Evolutionary conservation across 306 rosid genomes (phyloP).

Genomic region (Sechiopsis laciniata): DNA sequence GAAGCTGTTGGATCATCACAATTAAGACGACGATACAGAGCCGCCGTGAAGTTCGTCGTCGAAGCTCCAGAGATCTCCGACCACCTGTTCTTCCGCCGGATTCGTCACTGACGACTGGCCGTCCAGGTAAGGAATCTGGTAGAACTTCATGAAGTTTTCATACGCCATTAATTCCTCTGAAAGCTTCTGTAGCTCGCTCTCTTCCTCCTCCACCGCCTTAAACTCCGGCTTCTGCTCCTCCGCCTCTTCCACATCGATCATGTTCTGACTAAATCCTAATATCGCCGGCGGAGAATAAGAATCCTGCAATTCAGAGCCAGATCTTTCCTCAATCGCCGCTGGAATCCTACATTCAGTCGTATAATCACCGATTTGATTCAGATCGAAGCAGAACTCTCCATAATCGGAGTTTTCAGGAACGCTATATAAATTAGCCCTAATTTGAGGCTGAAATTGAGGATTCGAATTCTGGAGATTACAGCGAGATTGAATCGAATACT

Average conservation of each 20-base stretch:
- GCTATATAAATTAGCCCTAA: not conserved
- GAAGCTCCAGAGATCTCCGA: conserved; percentile 79
- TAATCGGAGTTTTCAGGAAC: conserved; percentile 30
- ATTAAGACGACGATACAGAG: conserved; percentile 1
- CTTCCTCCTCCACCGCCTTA: conserved; percentile 24
- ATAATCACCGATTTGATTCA: conserved; percentile 38
- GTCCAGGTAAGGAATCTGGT: conserved; percentile 74
- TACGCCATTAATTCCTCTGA: conserved; percentile 82
- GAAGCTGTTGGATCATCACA: not conserved
- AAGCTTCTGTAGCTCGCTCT: conserved; percentile 51
- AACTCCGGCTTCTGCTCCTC: conserved; percentile 19
- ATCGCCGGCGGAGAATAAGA: conserved; percentile 28
- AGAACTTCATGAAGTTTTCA: conserved; percentile 74
- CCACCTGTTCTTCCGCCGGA: conserved; percentile 44
- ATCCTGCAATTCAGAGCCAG: conserved; percentile 36
- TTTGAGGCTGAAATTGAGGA: conserved; percentile 26
- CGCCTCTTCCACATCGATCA: conserved; percentile 3
- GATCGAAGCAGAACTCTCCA: conserved; percentile 49
- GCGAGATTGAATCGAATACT: conserved; percentile 21
- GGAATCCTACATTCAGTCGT: conserved; percentile 23
- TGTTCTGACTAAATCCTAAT: conserved; percentile 17
- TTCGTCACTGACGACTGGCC: conserved; percentile 48
- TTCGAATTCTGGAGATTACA: conserved; percentile 11
- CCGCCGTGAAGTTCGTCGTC: conserved; percentile 28
- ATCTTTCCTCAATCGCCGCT: conserved; percentile 32